A percentile compares a stretch with the other conserved stretches of the same genome.
Evolutionary conservation across 1,284 basidiomycete species (phyloP).

Genomic region (Phlebopus sp.): DNA sequence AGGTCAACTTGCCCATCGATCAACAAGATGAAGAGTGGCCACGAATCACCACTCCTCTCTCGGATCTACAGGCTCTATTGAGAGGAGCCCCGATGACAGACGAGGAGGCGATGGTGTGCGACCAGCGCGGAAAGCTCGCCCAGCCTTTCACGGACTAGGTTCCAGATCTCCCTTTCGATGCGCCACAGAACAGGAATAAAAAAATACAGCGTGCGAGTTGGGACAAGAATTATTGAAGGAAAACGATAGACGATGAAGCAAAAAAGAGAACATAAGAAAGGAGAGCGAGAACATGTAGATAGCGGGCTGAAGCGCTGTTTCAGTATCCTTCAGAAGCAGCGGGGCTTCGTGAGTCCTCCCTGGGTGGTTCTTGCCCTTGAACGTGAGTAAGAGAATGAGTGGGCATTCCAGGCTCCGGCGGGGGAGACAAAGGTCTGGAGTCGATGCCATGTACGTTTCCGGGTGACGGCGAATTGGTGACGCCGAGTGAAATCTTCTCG

Average conservation of each 20-base stretch:
- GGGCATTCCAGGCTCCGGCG: slow-evolving; percentile 48
- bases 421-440: slow-evolving; percentile 59
- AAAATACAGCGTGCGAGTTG: slow-evolving; percentile 34
- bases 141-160: slow-evolving; percentile 17
- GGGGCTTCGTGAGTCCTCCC: slow-evolving; percentile 59
- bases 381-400: slow-evolving; percentile 50
- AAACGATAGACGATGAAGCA: slow-evolving; percentile 20
- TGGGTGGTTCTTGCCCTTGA: slow-evolving; percentile 53
- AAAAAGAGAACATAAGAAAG: slow-evolving; percentile 12
- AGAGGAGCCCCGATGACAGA: slow-evolving; percentile 31
- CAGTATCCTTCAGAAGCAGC: slow-evolving; percentile 53
- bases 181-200: slow-evolving; percentile 34
- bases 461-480: slow-evolving; percentile 53
- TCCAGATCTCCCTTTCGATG: slow-evolving; percentile 26
- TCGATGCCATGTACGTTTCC: slow-evolving; percentile 40
- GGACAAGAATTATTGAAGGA: slow-evolving; percentile 31
- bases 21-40: slow-evolving; percentile 36
- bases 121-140: slow-evolving; percentile 32
- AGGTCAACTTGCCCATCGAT: slow-evolving; percentile 34
- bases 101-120: slow-evolving; percentile 19
- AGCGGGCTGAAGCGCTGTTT: slow-evolving; percentile 17
- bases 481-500: slow-evolving; percentile 72
- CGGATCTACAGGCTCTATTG: slow-evolving; percentile 29
- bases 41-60: slow-evolving; percentile 23
- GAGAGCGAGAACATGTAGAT: slow-evolving; percentile 13